Percentiles rank a stretch among this genome's conserved stretches.
These are phyloP conservation scores for Monosporascus ibericus DNA, from an alignment of 2,329 filamentous ascomycete species.

Conservation along the genomic window DNA sequence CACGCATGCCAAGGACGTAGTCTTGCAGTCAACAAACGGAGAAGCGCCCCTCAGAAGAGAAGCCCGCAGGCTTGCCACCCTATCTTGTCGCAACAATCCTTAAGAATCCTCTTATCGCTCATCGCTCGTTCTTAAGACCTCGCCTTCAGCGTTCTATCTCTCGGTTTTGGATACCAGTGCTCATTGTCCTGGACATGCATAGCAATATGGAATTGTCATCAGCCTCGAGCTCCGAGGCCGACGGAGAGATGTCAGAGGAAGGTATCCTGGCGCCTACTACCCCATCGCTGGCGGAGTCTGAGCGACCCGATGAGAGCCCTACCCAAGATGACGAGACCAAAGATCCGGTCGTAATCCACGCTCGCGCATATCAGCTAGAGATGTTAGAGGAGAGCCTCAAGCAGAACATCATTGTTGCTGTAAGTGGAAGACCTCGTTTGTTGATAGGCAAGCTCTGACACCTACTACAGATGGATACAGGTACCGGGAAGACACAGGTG, in stretches of 20 bases:
- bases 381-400: conserved; percentile 67
- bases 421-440: conserved; percentile 29
- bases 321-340: conserved; percentile 7
- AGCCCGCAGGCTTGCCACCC: too few species aligned
- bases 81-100: too few species aligned
- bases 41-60: too few species aligned
- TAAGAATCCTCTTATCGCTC: too few species aligned
- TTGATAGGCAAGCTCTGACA: neutral
- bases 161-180: too few species aligned
- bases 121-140: too few species aligned
- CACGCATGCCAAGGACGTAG: too few species aligned
- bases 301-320: neutral
- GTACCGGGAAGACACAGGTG: conserved; percentile 74
- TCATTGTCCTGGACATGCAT: neutral
- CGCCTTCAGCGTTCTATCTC: too few species aligned
- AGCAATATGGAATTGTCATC: neutral
- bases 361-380: conserved; percentile 65
- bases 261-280: neutral
- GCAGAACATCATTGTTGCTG: conserved; percentile 66
- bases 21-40: too few species aligned
- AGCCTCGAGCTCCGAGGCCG: neutral
- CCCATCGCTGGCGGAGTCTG: neutral
- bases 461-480: conserved; percentile 62
- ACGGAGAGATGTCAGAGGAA: neutral
- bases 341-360: conserved; percentile 28